Conservation (phyloP, 805 yeast genomes). For the Ogataea minuta region DNA sequence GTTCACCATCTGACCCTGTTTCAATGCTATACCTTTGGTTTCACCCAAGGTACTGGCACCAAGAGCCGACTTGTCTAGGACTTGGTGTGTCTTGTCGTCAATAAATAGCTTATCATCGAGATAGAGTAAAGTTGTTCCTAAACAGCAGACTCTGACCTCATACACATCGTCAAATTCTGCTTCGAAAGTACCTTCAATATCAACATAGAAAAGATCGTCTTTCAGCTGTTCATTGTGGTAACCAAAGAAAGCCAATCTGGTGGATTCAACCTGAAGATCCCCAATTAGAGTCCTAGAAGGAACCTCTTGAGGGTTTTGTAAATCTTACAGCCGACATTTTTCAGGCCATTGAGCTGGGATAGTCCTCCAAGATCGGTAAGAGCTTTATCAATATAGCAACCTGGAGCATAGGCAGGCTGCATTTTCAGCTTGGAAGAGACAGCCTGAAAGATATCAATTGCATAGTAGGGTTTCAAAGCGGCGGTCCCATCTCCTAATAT, state of each 20-base stretch:
- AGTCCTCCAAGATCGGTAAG: slow-evolving; percentile 19
- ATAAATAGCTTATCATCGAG: slow-evolving; percentile 42
- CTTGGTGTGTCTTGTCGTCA: slow-evolving; percentile 45
- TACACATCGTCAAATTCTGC: slow-evolving; percentile 40
- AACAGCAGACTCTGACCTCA: slow-evolving; percentile 38
- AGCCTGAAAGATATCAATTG: slow-evolving; percentile 17
- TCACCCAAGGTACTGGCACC: slow-evolving; percentile 31
- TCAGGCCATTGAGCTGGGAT: slow-evolving; percentile 20
- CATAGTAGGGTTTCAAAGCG: slow-evolving; percentile 32
- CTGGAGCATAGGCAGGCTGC: slow-evolving; percentile 33
- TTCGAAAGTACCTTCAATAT: slow-evolving; percentile 37
- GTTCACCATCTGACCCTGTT: slow-evolving; percentile 36
- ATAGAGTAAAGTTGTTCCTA: slow-evolving; percentile 44
- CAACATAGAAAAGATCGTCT: slow-evolving; percentile 35
- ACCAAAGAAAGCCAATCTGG: slow-evolving; percentile 24
- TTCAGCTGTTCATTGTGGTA: slow-evolving; percentile 23
- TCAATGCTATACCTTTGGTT: slow-evolving; percentile 26
- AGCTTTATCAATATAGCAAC: slow-evolving; percentile 30
- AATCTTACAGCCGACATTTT: slow-evolving; percentile 31
- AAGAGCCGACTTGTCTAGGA: slow-evolving; percentile 40
- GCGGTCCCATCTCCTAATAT: slow-evolving; percentile 67
- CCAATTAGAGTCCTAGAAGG: slow-evolving; percentile 29
- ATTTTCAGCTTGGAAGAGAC: slow-evolving; percentile 23
- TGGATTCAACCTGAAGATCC: slow-evolving; percentile 21
- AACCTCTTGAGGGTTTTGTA: slow-evolving; percentile 28